Evolutionary conservation across 2,329 filamentous ascomycete genomes (phyloP), one percentile per base, ranked within the genome.

Genomic region (Pyrenophora seminiperda): DNA sequence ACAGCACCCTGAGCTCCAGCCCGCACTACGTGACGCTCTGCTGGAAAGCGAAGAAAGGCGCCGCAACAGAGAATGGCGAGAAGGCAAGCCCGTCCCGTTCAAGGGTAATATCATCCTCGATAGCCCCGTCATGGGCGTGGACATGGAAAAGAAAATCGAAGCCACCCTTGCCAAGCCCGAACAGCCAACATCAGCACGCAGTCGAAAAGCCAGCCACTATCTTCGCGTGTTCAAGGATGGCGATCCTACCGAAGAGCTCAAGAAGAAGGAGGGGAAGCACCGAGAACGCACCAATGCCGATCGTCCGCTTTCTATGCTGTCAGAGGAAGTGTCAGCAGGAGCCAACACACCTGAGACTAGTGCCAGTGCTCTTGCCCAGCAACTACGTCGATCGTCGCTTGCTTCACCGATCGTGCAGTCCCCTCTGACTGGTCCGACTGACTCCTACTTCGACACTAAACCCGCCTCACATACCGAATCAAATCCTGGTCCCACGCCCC

Each of bases 121-220:
- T 30, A 76, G 74, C 50, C 63, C 73, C 10, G 76, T 73, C 61
- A 68, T 73, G 47, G 77, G 78, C 34, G 68, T 74, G 27, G 76
- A 77, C 38, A 78, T 85, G 18, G 84, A 86, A 46, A 83, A 83
- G 67, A 81, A 83, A 34, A 86, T 87, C 53, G 82, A 86, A 67
- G 84, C 84, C 14, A 85, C 83, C 22, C 66, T 87, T 49, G 77
- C 83, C 32, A 83, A 83, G 58, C 74, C 78, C 4, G 83, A 86
- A 60, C 77, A 75, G 24, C 71, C 75, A 20, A 74, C 77, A 19
- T 78, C 83, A 59, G 80, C 81, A 37, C 79, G 84, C 52, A 86
- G 83, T 66, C 79, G 84, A 48, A 87, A 87, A 70, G 83, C 84
- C 33, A 86, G 83, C 63, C 84, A 87, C 62, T 85, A 84, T 61